Evolutionary conservation across 1,139 yeast genomes (phyloP), one percentile per base, ranked within the genome.

Genomic region (Suhomyces bribrorum): DNA sequence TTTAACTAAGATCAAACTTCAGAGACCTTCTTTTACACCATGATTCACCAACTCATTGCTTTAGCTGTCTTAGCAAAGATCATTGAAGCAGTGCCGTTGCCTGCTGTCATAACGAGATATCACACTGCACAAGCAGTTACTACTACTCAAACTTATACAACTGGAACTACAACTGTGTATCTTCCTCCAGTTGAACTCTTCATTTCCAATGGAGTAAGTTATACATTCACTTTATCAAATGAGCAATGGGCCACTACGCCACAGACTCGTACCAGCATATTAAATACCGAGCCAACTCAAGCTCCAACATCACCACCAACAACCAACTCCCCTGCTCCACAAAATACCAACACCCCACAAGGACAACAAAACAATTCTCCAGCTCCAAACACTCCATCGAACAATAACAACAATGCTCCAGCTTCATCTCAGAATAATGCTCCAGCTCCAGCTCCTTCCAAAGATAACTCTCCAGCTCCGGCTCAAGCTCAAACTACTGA

Each of bases 181-280:
- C 77, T 83, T 40, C 87, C 89, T 36, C 80, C 87, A n/a, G 88
- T 83, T 23, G 79, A 82, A 54, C 66, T 81, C 29, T 67, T 81
- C 33, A 72, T 83, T 38, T 77, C 84, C 29, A 76, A 79, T 54
- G 85, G 79, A 43, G 77, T 66, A 26, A 79, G 86, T 27, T 79
- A 72, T 48, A 83, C 89, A 7, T 66, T 67, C 47, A 81, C 87
- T 31, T 60, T 75, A 43, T 60, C 74, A 23, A 60, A 59, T 16
- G 43, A 49, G 36, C 55, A 56, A 23, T 64, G 67, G 40, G 65
- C 64, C 24, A 62, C 66, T 14, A 49, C 50, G 33, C 69, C 69
- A 25, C 49, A 59, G 12, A 66, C 74, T 14, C 53, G 57, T 14
- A 68, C 76, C 13, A 34, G 22, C 26, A 47, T 58, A 14, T 48